phyloP scores from a whole-genome alignment of 2,329 filamentous ascomycete species.

The Talaromyces sp. region DNA sequence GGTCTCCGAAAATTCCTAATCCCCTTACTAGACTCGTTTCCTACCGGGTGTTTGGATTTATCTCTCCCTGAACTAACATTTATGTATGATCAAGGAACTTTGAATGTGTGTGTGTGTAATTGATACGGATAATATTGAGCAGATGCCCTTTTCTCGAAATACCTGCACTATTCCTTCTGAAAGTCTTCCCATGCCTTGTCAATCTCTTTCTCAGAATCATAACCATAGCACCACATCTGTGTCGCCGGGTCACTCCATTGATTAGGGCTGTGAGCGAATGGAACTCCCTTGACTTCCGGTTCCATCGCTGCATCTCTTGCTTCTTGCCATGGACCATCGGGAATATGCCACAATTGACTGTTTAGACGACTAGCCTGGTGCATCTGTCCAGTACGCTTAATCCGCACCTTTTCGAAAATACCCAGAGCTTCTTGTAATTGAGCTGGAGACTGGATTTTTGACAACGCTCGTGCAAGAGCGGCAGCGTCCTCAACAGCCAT shows the following conservation, averaged over 20 bases:
- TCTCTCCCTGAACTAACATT: no score
- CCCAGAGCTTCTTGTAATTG: slow-evolving; percentile 30
- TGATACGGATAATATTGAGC: background rate
- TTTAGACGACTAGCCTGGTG: slow-evolving; percentile 46
- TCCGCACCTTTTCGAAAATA: slow-evolving; percentile 36
- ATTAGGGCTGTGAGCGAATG: slow-evolving; percentile 40
- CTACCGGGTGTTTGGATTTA: background rate
- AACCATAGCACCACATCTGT: slow-evolving; percentile 47
- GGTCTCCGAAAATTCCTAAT: background rate
- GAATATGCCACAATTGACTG: slow-evolving; percentile 45
- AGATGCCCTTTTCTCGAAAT: background rate
- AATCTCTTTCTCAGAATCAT: slow-evolving; percentile 42
- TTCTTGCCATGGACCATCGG: slow-evolving; percentile 39
- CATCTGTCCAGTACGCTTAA: slow-evolving; percentile 33
- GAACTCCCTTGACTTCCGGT: slow-evolving; percentile 35
- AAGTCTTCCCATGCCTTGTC: slow-evolving; percentile 22
- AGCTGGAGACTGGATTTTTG: slow-evolving; percentile 18
- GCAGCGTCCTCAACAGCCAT: slow-evolving; percentile 65
- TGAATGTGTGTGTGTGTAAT: no score
- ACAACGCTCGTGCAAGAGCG: slow-evolving; percentile 46
- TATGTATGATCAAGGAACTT: no score
- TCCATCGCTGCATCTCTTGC: slow-evolving; percentile 41
- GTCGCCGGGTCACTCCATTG: slow-evolving; percentile 48
- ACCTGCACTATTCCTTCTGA: background rate
- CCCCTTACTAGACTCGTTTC: background rate